Percentiles rank a stretch among this genome's conserved stretches.
Evolutionary conservation across 2,329 filamentous ascomycete species (phyloP).

Genomic region (Pyrenochaeta sp.): DNA sequence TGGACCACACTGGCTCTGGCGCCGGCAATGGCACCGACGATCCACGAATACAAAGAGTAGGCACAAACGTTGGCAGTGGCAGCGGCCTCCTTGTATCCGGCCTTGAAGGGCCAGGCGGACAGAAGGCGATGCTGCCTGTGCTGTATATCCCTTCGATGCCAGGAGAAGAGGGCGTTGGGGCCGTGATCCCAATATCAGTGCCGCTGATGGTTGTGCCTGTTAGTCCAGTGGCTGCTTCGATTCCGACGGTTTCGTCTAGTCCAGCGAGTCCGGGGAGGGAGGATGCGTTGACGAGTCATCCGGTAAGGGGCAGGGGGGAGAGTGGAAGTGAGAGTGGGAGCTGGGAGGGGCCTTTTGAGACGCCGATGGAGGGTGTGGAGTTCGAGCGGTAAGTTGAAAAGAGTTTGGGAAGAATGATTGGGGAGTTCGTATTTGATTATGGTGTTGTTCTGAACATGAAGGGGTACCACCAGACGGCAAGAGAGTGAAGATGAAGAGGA

Average conservation of each 20-base stretch:
- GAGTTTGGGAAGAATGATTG: background rate
- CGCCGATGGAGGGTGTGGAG: slow-evolving; percentile 2
- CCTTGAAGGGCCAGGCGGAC: too few relatives aligned
- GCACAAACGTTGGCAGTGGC: too few relatives aligned
- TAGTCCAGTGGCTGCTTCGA: too few relatives aligned
- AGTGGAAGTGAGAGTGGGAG: background rate
- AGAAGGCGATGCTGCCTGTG: too few relatives aligned
- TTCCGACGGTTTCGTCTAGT: background rate
- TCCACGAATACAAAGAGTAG: too few relatives aligned
- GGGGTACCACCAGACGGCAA: background rate
- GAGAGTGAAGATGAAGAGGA: background rate
- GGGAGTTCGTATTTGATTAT: background rate
- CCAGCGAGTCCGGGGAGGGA: slow-evolving; percentile 12
- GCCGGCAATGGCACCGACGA: too few relatives aligned
- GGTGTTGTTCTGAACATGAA: background rate
- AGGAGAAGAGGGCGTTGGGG: too few relatives aligned
- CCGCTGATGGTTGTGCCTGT: too few relatives aligned
- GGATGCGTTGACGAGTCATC: slow-evolving; percentile 14
- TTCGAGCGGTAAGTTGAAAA: background rate
- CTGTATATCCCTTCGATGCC: too few relatives aligned
- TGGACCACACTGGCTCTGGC: too few relatives aligned
- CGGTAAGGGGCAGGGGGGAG: slow-evolving; percentile 1
- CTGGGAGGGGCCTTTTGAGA: slow-evolving; percentile 1
- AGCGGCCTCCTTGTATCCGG: too few relatives aligned
- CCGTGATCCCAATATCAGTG: too few relatives aligned